Evolutionary conservation across 768 basidiomycete species (phyloP), one percentile per base, ranked within the genome.

Genomic region (button mushroom (Agaricus bisporus)): DNA sequence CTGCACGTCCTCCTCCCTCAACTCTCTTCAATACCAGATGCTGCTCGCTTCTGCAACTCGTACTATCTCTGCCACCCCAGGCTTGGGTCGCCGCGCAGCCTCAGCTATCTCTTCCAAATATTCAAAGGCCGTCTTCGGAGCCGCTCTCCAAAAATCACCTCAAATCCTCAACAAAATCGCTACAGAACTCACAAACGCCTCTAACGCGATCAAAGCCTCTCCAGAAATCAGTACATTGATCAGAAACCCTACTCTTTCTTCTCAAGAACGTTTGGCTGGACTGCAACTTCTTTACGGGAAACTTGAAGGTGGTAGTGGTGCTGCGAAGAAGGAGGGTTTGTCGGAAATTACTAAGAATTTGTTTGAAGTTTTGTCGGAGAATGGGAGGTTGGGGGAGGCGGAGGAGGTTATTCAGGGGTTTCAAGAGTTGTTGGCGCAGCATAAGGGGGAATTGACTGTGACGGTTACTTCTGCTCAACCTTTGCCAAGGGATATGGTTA

Each of bases 391-490:
- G 57, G 79, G 74, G 58, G 89, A 95, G 77, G 83, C 89, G 15
- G 74, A 82, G 61, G 86, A 85, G 56, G 91, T 95, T 59, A 89
- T 98, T 63, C 83, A 88, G 65, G 92, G 90, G 56, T 98, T 98
- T 75, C 86, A 90, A 61, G 85, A 86, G 67, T 83, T 98, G 59
- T 86, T 95, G 56, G 72, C 90, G 42, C 83, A 88, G 63, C 82
- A 98, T 79, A 86, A 82, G 69, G 97, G 97, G 61, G 95, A 98
- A 74, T 74, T 98, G 58, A 90, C 86, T 65, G 90, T 98, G 58
- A 79, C 83, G 52, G 90, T 98, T 73, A 95, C 95, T 50, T 93
- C 91, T 37, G 92, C 91, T 14, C 63, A 82, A 28, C 83, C 93
- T 12, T 78, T 98, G 56, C 77, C 89, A 53, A 87, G 75, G 74